Percentiles rank a stretch among this genome's conserved stretches.
Evolutionary conservation across 352 stramenopile species (phyloP).

Genomic region (Thalassiosira hispida): DNA sequence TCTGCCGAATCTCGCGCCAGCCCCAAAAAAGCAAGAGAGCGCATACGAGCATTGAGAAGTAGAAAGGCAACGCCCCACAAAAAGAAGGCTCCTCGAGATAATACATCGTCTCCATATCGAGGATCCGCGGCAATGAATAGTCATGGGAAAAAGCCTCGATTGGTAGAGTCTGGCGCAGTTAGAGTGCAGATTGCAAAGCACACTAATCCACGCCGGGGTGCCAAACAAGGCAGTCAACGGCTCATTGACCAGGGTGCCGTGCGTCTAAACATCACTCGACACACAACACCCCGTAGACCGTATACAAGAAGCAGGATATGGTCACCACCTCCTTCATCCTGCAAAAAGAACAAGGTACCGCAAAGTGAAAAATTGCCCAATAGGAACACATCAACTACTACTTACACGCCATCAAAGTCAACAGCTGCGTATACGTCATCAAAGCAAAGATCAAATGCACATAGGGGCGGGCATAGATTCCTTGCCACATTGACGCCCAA

Average conservation of each 20-base stretch:
- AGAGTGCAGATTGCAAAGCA: constrained; percentile 14
- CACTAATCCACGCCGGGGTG: constrained; percentile 20
- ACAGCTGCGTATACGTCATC: constrained; percentile 1
- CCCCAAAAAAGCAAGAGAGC: too few relatives aligned
- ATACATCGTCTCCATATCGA: too few relatives aligned
- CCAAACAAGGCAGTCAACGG: background rate
- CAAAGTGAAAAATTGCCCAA: constrained; percentile 6
- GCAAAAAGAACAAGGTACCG: constrained; percentile 6
- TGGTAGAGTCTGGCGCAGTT: constrained; percentile 34
- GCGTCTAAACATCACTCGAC: constrained; percentile 16
- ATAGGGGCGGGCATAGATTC: constrained; percentile 32
- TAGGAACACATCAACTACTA: too few relatives aligned
- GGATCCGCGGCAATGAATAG: too few relatives aligned
- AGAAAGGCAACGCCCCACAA: too few relatives aligned
- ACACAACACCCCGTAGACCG: constrained; percentile 30
- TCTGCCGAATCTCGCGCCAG: too few relatives aligned
- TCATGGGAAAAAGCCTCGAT: constrained; percentile 3
- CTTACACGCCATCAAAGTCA: background rate
- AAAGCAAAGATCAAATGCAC: constrained; percentile 32
- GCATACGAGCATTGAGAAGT: too few relatives aligned
- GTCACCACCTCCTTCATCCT: constrained; percentile 21
- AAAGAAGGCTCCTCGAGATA: too few relatives aligned
- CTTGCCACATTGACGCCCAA: constrained; percentile 8
- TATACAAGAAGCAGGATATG: constrained; percentile 17
- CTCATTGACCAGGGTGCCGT: constrained; percentile 38